A percentile compares a stretch with the other conserved stretches of the same genome.
These are phyloP conservation scores for Pholiota adiposa DNA, from an alignment of 1,284 basidiomycete genomes.

Conservation along the genomic window DNA sequence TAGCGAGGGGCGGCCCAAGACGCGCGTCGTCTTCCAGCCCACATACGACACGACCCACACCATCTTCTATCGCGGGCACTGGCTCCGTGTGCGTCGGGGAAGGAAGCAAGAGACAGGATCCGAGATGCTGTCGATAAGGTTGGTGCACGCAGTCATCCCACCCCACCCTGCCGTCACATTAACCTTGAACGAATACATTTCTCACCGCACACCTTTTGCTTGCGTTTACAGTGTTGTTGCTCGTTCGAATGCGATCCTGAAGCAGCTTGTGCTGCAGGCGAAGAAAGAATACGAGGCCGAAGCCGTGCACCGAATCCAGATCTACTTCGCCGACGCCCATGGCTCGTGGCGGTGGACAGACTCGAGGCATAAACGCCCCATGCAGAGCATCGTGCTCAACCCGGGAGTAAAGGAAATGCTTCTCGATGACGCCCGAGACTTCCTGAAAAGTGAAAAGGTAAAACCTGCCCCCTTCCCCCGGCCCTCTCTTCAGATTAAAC, in stretches of 20 bases:
- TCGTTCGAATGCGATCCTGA: slow-evolving; percentile 77
- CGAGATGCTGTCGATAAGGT: slow-evolving; percentile 78
- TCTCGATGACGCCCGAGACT: slow-evolving; percentile 78
- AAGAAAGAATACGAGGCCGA: slow-evolving; percentile 85
- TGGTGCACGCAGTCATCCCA: slow-evolving; percentile 18
- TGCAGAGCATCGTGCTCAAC: slow-evolving; percentile 80
- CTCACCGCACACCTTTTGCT: background rate
- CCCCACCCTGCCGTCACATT: slow-evolving; percentile 2
- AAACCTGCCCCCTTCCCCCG: slow-evolving; percentile 1
- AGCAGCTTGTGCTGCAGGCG: slow-evolving; percentile 85
- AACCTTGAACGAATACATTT: background rate
- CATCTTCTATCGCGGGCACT: slow-evolving; percentile 81
- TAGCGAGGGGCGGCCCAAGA: slow-evolving; percentile 62
- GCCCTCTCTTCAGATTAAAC: no score
- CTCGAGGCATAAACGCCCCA: slow-evolving; percentile 78
- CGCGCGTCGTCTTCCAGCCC: slow-evolving; percentile 82
- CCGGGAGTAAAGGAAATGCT: slow-evolving; percentile 87
- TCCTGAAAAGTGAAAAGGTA: slow-evolving; percentile 79
- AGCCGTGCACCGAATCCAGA: slow-evolving; percentile 80
- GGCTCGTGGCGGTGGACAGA: slow-evolving; percentile 85
- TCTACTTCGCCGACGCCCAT: slow-evolving; percentile 86
- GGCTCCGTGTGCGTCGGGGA: slow-evolving; percentile 72
- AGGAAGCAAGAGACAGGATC: slow-evolving; percentile 66
- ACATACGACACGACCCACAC: slow-evolving; percentile 84
- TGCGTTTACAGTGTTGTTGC: slow-evolving; percentile 65